Conservation (phyloP, 352 stramenopile genomes). For the Phytopythium boreale region DNA sequence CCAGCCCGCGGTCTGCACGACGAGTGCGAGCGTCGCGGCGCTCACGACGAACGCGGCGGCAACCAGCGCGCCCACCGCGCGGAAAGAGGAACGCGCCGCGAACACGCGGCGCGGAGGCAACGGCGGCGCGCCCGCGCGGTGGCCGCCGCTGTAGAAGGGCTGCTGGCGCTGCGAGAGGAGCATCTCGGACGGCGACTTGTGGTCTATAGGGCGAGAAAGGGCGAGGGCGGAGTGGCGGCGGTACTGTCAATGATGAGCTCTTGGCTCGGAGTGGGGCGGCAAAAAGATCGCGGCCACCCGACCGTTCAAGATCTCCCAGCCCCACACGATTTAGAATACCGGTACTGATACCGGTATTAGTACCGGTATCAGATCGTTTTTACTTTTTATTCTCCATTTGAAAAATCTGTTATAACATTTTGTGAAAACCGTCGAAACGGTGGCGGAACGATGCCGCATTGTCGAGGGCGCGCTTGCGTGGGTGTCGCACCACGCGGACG, state of each 20-base stretch:
- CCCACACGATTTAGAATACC: too few species aligned
- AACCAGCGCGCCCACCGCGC: constrained; percentile 18
- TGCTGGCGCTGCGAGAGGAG: neutral
- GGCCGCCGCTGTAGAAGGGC: neutral
- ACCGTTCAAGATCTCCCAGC: neutral
- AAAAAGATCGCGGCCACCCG: neutral
- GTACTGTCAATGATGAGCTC: too few species aligned
- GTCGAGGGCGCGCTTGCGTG: too few species aligned
- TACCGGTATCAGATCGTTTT: too few species aligned
- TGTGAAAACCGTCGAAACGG: too few species aligned
- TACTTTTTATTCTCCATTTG: too few species aligned
- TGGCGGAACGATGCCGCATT: too few species aligned
- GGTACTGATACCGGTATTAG: too few species aligned
- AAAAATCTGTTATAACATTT: too few species aligned
- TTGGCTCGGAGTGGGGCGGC: neutral
- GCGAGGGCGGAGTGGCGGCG: neutral
- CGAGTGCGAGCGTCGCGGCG: constrained; percentile 25
- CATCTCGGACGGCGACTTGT: neutral
- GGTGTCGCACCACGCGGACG: too few species aligned
- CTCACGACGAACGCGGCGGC: constrained; percentile 30
- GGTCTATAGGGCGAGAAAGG: neutral
- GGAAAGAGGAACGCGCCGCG: constrained; percentile 13
- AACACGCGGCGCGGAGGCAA: neutral
- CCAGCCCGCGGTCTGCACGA: constrained; percentile 31
- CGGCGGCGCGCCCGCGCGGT: neutral